Evolutionary conservation across 2,329 filamentous ascomycete genomes (phyloP), one percentile per base, ranked within the genome.

Genomic region (Dothideomycetes sp.): DNA sequence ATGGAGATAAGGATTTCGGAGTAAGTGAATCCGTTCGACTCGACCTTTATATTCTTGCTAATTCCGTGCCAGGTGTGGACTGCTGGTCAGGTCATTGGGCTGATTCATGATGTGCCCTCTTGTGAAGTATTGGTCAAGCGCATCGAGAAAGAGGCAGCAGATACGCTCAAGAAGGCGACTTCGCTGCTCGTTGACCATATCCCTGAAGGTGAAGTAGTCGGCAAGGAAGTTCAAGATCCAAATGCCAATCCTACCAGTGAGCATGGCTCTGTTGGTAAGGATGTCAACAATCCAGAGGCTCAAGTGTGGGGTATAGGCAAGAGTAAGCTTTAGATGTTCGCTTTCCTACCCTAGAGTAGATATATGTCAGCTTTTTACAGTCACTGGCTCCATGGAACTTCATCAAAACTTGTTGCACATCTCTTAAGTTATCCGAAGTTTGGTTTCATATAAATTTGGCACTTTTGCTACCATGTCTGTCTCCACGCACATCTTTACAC

Each of bases 1-100:
- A 88, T 45, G 91, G 91, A 14, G 91, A 98, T 57, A 75, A 84
- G 38, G 83, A 98, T 54, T 85, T 77, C 58, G 91, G 91, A 40
- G 88, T 88, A 72, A 69, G 80, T 77, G 33, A 14, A 19, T 15
- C 22, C 11, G 2, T 37, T n/a, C 3, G 32, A n/a, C 5, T 31
- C 15, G 4, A 15, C 3, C 5, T 4, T 12, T 34, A 31, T 14
- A 9, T 18, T 14, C 3, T 2, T 33, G 22, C 9, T 41, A 29
- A 30, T 18, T 52, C 35, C 48, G 36, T 16, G n/a, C 30, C 52
- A 89, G 83, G 84, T 95, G 30, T 98, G 91, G 91, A 96, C 91
- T 15, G 87, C 89, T 7, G 91, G 91, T 9, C 89, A 95, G 60
- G 89, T 96, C 49, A 94, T 98, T 36, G 68, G 68, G 7, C 53